Percentiles rank a stretch among this genome's conserved stretches.
These are phyloP conservation scores for Arachnomyces sp. DNA, from an alignment of 2,329 filamentous ascomycete genomes.

Conservation along the genomic window DNA sequence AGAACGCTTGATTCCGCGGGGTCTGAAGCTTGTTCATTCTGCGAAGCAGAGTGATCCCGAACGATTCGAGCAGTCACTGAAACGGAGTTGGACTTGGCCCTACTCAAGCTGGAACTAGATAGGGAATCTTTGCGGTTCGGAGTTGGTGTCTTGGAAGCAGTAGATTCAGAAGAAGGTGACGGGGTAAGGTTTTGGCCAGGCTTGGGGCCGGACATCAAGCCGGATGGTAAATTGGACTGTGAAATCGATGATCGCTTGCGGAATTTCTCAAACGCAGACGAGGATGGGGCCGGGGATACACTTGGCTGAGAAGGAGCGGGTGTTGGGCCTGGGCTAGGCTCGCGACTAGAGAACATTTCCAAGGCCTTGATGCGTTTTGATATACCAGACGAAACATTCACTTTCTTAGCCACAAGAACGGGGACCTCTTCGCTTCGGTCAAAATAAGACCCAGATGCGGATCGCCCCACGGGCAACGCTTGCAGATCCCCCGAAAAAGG, in stretches of 20 bases:
- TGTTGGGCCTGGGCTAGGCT: constrained; percentile 23
- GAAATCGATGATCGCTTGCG: constrained; percentile 36
- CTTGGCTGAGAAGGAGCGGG: constrained; percentile 21
- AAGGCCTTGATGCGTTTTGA: constrained; percentile 91
- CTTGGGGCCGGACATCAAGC: constrained; percentile 17
- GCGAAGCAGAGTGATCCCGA: constrained; percentile 49
- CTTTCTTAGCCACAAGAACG: constrained; percentile 60
- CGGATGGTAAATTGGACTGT: constrained; percentile 19
- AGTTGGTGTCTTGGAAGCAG: constrained; percentile 24
- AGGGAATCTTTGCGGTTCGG: constrained; percentile 24
- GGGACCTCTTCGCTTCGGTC: constrained; percentile 26
- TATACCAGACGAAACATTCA: constrained; percentile 81
- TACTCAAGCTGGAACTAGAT: constrained; percentile 16
- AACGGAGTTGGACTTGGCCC: constrained; percentile 57
- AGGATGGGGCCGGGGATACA: constrained; percentile 48
- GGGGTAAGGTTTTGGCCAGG: constrained; percentile 20
- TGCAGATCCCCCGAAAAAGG: constrained; percentile 22
- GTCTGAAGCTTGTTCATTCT: constrained; percentile 20
- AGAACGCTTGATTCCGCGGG: constrained; percentile 26
- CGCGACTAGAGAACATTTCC: constrained; percentile 62
- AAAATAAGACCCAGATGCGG: constrained; percentile 30
- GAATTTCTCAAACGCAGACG: constrained; percentile 50
- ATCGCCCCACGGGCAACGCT: constrained; percentile 27
- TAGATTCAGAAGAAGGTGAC: constrained; percentile 19
- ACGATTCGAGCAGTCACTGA: constrained; percentile 82